These are phyloP conservation scores for Botrytis byssoidea DNA, from an alignment of 2,329 filamentous ascomycete species.

Conservation along the genomic window DNA sequence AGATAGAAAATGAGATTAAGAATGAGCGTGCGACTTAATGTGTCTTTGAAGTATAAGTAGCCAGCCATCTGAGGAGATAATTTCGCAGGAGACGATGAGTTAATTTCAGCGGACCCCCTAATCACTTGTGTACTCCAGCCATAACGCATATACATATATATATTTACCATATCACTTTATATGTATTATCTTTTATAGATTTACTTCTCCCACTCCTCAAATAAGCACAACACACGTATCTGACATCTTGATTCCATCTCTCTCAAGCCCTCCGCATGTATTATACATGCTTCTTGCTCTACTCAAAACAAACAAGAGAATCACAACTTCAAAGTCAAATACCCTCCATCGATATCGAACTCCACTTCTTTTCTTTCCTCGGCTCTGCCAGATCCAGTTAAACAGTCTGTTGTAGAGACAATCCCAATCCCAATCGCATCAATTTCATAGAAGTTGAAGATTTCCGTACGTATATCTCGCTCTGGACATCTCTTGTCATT, in stretches of 20 bases:
- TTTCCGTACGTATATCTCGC: neutral
- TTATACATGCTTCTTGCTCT: neutral
- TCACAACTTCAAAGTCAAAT: neutral
- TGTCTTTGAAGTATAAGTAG: neutral
- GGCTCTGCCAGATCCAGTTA: too few species aligned
- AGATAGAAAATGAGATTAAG: neutral
- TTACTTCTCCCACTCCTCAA: neutral
- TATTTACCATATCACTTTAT: too few species aligned
- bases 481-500: neutral
- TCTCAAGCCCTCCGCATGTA: too few species aligned
- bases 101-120: too few species aligned
- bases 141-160: too few species aligned
- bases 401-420: neutral
- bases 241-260: neutral
- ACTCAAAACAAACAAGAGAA: neutral
- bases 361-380: neutral
- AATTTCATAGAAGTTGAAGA: neutral
- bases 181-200: too few species aligned
- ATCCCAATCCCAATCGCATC: neutral
- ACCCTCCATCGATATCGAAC: neutral
- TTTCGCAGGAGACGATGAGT: neutral
- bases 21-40: neutral
- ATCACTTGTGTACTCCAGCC: too few species aligned
- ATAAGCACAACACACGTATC: neutral
- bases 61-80: neutral